phyloP scores from a whole-genome alignment of 2,329 filamentous ascomycete species.

The Paradendryphiella salina region DNA sequence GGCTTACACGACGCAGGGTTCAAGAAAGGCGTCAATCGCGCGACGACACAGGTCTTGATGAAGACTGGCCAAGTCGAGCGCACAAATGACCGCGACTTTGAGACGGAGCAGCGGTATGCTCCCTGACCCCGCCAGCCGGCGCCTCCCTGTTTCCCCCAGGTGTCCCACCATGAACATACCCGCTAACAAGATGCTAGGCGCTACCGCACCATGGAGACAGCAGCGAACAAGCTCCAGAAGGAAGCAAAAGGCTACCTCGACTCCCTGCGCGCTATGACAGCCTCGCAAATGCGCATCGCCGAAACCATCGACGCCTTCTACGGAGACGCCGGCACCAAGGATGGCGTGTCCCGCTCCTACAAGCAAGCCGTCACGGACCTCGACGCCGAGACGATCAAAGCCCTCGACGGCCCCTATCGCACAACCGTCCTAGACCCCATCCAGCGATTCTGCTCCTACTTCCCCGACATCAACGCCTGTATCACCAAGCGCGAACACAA shows the following conservation, averaged over 20 bases:
- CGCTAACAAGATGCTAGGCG: conserved; percentile 60
- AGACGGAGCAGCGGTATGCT: conserved; percentile 84
- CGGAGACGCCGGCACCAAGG: conserved; percentile 89
- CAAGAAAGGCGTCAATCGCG: conserved; percentile 97
- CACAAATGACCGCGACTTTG: conserved; percentile 97
- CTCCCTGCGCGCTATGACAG: conserved; percentile 96
- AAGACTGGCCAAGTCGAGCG: conserved; percentile 98
- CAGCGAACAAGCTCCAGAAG: conserved; percentile 88
- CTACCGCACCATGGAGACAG: conserved; percentile 96
- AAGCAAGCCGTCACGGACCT: conserved; percentile 98
- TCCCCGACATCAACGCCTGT: conserved; percentile 98
- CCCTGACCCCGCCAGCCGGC: conserved; percentile 5
- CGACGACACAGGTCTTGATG: conserved; percentile 99
- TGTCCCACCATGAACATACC: conserved; percentile 1
- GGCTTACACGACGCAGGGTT: conserved; percentile 61
- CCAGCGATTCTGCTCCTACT: conserved; percentile 94
- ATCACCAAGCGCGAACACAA: conserved; percentile 99
- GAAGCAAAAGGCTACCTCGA: conserved; percentile 98
- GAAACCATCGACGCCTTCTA: conserved; percentile 99
- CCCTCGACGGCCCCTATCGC: conserved; percentile 91
- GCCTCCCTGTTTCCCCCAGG: neutral
- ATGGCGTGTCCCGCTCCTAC: conserved; percentile 94
- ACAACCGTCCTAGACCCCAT: conserved; percentile 96
- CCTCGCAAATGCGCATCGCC: conserved; percentile 98
- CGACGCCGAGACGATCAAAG: conserved; percentile 97